phyloP scores from a whole-genome alignment of 306 rosid species.

The Prunus kanzakura region DNA sequence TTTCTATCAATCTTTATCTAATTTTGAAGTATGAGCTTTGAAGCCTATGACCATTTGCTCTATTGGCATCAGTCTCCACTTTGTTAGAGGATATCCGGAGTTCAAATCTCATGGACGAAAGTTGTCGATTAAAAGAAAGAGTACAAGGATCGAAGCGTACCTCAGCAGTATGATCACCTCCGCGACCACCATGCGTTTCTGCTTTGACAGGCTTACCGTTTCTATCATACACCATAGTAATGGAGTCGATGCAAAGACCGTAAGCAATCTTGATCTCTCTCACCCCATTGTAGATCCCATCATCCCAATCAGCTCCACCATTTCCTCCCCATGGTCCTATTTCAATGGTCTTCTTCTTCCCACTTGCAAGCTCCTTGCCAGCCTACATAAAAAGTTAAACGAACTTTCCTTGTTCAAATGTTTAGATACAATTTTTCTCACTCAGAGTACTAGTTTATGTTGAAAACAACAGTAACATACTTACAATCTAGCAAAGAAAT shows the following conservation, averaged over 20 bases:
- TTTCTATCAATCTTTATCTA: too few relatives aligned
- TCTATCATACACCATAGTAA: slow-evolving; percentile 50
- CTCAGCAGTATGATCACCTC: slow-evolving; percentile 47
- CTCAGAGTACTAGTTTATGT: neutral
- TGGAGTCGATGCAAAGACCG: slow-evolving; percentile 54
- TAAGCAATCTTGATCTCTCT: slow-evolving; percentile 47
- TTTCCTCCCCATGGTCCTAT: slow-evolving; percentile 73
- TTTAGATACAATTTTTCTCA: neutral
- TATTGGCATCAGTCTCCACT: too few relatives aligned
- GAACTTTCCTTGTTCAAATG: neutral
- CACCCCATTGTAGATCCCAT: slow-evolving; percentile 52
- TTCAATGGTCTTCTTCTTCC: slow-evolving; percentile 31
- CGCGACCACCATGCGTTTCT: slow-evolving; percentile 56
- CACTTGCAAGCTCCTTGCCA: slow-evolving; percentile 28
- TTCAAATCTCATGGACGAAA: neutral
- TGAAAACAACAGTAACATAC: neutral
- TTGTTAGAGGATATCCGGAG: neutral
- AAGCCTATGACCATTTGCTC: too few relatives aligned
- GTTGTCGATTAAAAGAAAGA: neutral
- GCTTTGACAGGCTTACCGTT: slow-evolving; percentile 47
- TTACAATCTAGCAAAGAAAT: neutral
- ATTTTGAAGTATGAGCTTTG: too few relatives aligned
- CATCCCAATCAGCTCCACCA: slow-evolving; percentile 66
- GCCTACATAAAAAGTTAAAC: slow-evolving; percentile 6
- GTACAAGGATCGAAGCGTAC: slow-evolving; percentile 11